These are phyloP conservation scores for Pontederia crassipes DNA, from an alignment of 176 grass and related monocot genomes.

Conservation along the genomic window DNA sequence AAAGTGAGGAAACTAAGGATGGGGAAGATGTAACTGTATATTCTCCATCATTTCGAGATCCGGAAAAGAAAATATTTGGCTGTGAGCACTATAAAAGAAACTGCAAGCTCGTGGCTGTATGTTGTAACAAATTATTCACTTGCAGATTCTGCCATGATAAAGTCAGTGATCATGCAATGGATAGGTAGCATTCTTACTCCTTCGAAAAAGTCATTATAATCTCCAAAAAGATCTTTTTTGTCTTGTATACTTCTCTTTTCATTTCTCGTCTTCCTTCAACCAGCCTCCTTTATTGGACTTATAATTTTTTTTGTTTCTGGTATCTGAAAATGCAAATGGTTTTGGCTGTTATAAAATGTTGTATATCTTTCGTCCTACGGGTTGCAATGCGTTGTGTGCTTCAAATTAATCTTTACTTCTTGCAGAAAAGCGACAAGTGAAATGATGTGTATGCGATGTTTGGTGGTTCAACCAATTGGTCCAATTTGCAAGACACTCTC, in stretches of 20 bases:
- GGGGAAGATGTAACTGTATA: slow-evolving; percentile 30
- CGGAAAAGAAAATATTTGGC: slow-evolving; percentile 54
- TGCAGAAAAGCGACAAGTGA: slow-evolving; percentile 65
- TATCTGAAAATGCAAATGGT: too few species aligned
- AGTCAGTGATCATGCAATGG: slow-evolving; percentile 78
- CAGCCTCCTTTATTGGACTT: too few species aligned
- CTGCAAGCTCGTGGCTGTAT: slow-evolving; percentile 74
- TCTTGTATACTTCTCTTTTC: neutral
- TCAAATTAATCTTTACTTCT: slow-evolving; percentile 1
- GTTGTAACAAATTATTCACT: slow-evolving; percentile 87
- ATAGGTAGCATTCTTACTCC: slow-evolving; percentile 45
- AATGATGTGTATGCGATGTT: slow-evolving; percentile 91
- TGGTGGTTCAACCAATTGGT: slow-evolving; percentile 63
- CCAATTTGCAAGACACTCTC: slow-evolving; percentile 48
- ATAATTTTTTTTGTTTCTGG: too few species aligned
- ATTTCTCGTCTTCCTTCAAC: too few species aligned
- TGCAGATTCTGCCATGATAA: slow-evolving; percentile 94
- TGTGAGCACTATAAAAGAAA: slow-evolving; percentile 96
- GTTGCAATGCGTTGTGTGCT: too few species aligned
- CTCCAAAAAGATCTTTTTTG: neutral
- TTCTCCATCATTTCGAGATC: slow-evolving; percentile 55
- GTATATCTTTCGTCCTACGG: too few species aligned
- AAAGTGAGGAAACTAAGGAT: slow-evolving; percentile 14
- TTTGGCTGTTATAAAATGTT: too few species aligned
- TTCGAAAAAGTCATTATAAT: neutral